Evolutionary conservation across 805 yeast genomes (phyloP).

Genomic region (Hemisphaericaspora nanyangensis): DNA sequence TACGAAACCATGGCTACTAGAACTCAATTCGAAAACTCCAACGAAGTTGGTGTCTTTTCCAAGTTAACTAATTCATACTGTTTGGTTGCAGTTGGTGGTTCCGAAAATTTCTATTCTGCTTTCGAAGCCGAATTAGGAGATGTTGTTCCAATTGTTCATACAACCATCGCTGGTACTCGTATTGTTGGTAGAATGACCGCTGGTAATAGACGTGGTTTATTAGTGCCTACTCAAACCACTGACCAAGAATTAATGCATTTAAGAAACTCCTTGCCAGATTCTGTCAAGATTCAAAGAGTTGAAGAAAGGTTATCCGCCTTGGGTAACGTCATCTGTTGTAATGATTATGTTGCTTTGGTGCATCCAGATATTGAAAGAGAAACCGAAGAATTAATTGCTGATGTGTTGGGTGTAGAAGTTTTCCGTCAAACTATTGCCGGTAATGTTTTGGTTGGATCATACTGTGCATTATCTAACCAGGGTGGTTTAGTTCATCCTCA

Average conservation of each 20-base stretch:
- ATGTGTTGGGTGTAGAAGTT: conserved; percentile 96
- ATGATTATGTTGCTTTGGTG: conserved; percentile 97
- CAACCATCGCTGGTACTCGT: conserved; percentile 97
- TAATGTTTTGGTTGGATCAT: conserved; percentile 94
- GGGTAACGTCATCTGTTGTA: conserved; percentile 97
- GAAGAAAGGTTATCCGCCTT: conserved; percentile 96
- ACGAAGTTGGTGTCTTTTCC: conserved; percentile 85
- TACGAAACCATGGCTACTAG: conserved; percentile 41
- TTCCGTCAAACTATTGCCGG: conserved; percentile 99
- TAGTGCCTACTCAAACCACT: conserved; percentile 96
- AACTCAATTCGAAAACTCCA: conserved; percentile 48
- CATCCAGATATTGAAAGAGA: conserved; percentile 99
- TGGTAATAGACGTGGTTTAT: conserved; percentile 94
- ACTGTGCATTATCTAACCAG: conserved; percentile 91
- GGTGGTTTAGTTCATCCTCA: conserved; percentile 99
- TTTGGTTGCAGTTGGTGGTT: conserved; percentile 95
- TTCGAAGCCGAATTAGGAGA: conserved; percentile 98
- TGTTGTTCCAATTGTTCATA: conserved; percentile 92
- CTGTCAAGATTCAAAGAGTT: conserved; percentile 93
- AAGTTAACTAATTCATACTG: conserved; percentile 95
- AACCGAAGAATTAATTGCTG: conserved; percentile 97
- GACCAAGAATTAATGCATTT: conserved; percentile 98
- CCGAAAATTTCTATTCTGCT: conserved; percentile 79
- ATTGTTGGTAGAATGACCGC: conserved; percentile 98
- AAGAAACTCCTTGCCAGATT: conserved; percentile 93